Evolutionary conservation across 1,284 basidiomycete species (phyloP), one percentile per base, ranked within the genome.

Genomic region (Pterulicium gracile): DNA sequence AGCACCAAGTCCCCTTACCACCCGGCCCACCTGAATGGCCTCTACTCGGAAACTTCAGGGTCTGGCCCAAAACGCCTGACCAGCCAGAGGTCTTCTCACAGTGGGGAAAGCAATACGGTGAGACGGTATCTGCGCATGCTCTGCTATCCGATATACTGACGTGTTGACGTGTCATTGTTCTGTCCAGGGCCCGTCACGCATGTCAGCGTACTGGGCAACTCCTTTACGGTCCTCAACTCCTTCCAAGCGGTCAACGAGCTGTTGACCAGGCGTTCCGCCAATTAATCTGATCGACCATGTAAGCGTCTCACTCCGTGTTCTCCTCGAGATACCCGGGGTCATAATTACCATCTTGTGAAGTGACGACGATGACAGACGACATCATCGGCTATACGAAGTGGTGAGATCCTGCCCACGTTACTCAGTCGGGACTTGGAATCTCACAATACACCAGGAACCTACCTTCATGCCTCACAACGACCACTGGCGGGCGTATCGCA

Each of bases 271-370:
- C 77, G 79, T 54, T 77, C 76, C 48, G 63, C 72, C n/a, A 73
- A 75, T 45, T 84, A 83, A 59, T 83, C 82, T 3, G 78, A 81
- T 53, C 72, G 82, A n/a, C 81, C 82, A 0, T 61, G 42, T 43
- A 19, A 32, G 27, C 7, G 19, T 13, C 15, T 17, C 36, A 39
- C 15, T n/a, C n/a, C n/a, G n/a, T n/a, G n/a, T 17, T 39, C n/a
- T 5, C 36, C 5, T 10, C 36, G 36, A 4, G n/a, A 15, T 7
- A 4, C 36, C 15, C 19, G 36, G 7, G 4, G 36, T 39, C 5
- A 39, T 13, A 7, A 18, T 17, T 7, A 4, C 36, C 19, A 7
- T 4, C 15, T 39, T 5, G 15, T 39, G 5, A 7, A 39, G 36
- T 7, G n/a, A 39, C 7, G 7, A 5, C 15, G 7, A 39, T 39